Conservation (phyloP, 2,329 filamentous ascomycete genomes). For the Juglanconis oblonga region DNA sequence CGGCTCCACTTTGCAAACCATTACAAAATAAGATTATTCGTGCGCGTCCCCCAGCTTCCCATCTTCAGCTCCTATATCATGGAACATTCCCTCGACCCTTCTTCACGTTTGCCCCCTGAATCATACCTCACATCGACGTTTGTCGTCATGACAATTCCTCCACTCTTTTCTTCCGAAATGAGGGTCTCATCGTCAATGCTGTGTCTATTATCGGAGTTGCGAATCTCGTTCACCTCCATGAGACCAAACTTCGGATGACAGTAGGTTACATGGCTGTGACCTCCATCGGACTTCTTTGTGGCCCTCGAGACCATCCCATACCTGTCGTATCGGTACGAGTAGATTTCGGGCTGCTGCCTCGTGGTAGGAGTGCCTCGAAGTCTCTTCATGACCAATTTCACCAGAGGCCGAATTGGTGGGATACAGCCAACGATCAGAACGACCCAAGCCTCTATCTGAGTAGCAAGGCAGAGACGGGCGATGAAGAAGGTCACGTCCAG, state of each 20-base stretch:
- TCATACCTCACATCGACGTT: not conserved
- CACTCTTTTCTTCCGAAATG: not conserved
- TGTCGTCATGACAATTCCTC: constrained; percentile 1
- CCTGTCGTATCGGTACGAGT: not conserved
- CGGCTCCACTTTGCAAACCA: too few relatives aligned
- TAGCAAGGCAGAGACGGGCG: not conserved
- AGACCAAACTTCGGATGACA: not conserved
- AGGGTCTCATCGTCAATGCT: not conserved
- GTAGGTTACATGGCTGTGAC: not conserved
- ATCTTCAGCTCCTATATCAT: too few relatives aligned
- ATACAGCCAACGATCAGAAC: constrained; percentile 7
- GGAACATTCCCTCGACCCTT: not conserved
- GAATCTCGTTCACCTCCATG: not conserved
- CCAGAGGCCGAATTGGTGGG: not conserved
- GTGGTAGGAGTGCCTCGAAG: not conserved
- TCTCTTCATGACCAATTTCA: not conserved
- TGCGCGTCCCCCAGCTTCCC: not conserved
- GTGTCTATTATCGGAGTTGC: not conserved
- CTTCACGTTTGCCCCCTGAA: not conserved
- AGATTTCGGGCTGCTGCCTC: not conserved
- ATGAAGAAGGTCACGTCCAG: constrained; percentile 1
- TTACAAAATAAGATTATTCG: too few relatives aligned
- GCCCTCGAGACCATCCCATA: not conserved
- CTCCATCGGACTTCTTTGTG: not conserved
- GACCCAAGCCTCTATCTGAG: constrained; percentile 6